These are phyloP conservation scores for Colletotrichum tropicale DNA, from an alignment of 2,329 filamentous ascomycete genomes.

Conservation along the genomic window DNA sequence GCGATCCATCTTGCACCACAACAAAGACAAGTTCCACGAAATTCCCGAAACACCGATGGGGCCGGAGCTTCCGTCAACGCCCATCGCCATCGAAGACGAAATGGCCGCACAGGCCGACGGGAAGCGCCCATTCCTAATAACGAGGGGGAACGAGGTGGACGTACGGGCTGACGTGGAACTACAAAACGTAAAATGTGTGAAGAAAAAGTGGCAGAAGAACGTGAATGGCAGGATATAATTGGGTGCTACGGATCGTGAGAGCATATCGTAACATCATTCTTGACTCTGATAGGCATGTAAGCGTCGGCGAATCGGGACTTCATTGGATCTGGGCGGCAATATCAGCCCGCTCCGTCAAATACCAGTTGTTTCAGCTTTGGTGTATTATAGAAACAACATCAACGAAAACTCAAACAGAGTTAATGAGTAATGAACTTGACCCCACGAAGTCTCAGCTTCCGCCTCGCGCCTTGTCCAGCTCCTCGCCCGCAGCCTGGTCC, in stretches of 20 bases:
- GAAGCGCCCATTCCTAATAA: slow-evolving; percentile 4
- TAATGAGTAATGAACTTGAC: not conserved
- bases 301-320: not conserved
- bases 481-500: not conserved
- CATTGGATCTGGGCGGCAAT: not conserved
- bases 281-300: not conserved
- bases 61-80: not conserved
- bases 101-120: slow-evolving; percentile 13
- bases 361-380: not conserved
- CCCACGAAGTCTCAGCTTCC: not conserved
- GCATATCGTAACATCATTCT: not conserved
- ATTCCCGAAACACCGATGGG: not conserved
- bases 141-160: not conserved
- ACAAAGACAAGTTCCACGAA: not conserved
- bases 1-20: not conserved
- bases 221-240: not conserved
- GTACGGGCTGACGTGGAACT: not conserved
- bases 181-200: not conserved
- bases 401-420: not conserved
- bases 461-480: not conserved
- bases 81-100: slow-evolving; percentile 13
- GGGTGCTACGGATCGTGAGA: not conserved
- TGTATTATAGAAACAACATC: not conserved
- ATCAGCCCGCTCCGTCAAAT: not conserved
- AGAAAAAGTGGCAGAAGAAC: not conserved